phyloP scores from a whole-genome alignment of 1,139 yeast species.

The Zhuliangozyma blackwelliae region DNA sequence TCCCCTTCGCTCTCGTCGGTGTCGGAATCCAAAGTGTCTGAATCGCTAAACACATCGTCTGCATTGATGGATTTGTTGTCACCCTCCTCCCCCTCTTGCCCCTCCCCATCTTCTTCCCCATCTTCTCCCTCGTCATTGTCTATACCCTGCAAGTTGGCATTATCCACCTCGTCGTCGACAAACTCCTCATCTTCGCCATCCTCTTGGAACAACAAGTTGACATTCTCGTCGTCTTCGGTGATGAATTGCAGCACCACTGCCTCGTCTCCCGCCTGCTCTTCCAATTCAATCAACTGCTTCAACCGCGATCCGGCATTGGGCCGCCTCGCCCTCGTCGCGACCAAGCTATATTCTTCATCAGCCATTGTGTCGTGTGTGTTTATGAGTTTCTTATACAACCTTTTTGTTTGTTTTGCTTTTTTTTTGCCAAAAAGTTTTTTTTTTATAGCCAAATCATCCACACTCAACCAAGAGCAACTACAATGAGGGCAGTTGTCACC shows the following conservation, averaged over 20 bases:
- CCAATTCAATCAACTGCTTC: conserved; percentile 68
- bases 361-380: conserved; percentile 15
- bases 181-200: conserved; percentile 83
- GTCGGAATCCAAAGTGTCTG: conserved; percentile 47
- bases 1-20: conserved; percentile 67
- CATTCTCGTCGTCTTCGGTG: conserved; percentile 68
- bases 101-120: conserved; percentile 7
- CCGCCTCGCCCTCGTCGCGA: conserved; percentile 72
- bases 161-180: conserved; percentile 37
- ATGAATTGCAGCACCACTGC: conserved; percentile 26
- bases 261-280: conserved; percentile 38
- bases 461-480: too few species aligned
- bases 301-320: conserved; percentile 89
- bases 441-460: too few species aligned
- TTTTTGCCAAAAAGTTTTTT: too few species aligned
- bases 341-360: conserved; percentile 43
- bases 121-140: conserved; percentile 6
- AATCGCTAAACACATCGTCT: conserved; percentile 51
- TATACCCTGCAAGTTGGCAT: conserved; percentile 20
- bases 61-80: conserved; percentile 24
- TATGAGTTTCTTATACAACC: too few species aligned
- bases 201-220: conserved; percentile 73
- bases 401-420: too few species aligned
- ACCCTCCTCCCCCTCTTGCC: conserved; percentile 17
- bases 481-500: too few species aligned